Base-by-base conservation (phyloP, 2,329 filamentous ascomycete genomes). In the Zalaria sp. region DNA sequence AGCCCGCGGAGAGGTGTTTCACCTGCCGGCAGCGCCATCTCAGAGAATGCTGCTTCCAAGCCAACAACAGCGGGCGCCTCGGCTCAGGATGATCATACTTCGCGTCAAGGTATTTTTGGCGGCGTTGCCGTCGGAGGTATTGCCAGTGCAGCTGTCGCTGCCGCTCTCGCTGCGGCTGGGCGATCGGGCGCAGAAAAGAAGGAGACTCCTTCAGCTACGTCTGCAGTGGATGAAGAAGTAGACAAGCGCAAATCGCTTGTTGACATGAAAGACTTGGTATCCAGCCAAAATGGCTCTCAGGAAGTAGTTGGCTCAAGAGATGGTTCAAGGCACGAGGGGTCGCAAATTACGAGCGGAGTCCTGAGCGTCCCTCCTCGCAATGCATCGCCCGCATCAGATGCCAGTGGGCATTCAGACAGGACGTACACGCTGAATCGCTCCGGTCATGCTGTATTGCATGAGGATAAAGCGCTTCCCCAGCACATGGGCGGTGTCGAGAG, bases 141-240 rank as follows among this genome's bases (percentile, higher is more conserved):
- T 38, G 46, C 48, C 25, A 51, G 38, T 18, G 50, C 48, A 25
- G 41, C 45, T 10, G 48, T 46, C 28, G 44, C 38, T 18, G 46
- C 46, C 5, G 47, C 34, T 34, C 41, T 27, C 27, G 36, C 45
- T 10, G 37, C 42, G 6, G 44, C 43, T 5, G 34, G 42, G 42
- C 34, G 45, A 9, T 34, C 34, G 10, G 36, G 45, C 34, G 43
- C 35, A 25, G 37, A 40, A 29, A 27, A 28, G 8, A n/a, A 31
- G 18, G 18, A 18, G 18, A 18, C 18, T 18, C 18, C 18, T 18
- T 18, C 18, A 18, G 18, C 18, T 18, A 18, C 18, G 18, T 18
- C 18, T 18, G 18, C 18, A 18, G 18, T 18, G 18, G 18, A 18
- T 18, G 18, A 18, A 18, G 27, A 42, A 38, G 39, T 18, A 5